Conservation (phyloP, 441 rosid genomes). For the Pelargonium fulgidum region DNA sequence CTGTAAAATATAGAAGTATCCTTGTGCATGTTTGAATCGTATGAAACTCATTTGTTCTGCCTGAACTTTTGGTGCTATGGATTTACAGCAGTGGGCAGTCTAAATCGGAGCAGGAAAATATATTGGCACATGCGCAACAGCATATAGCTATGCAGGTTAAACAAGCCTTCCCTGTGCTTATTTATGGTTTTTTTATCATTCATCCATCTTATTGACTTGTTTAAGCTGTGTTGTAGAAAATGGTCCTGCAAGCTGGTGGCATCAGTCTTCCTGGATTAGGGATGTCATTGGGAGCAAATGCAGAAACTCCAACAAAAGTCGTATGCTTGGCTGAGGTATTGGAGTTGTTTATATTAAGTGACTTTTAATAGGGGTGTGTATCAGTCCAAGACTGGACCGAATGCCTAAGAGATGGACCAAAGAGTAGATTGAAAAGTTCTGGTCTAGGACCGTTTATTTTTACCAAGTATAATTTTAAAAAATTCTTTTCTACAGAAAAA, state of each 20-base stretch:
- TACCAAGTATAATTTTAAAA: too few species aligned
- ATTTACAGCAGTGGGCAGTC: slow-evolving; percentile 25
- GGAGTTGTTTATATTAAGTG: too few species aligned
- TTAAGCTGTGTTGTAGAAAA: slow-evolving; percentile 17
- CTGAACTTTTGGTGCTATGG: slow-evolving; percentile 12
- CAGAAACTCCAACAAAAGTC: slow-evolving; percentile 33
- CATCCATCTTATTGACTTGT: slow-evolving; percentile 12
- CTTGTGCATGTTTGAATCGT: slow-evolving; percentile 1
- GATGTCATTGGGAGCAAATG: slow-evolving; percentile 8
- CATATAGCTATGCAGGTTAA: slow-evolving; percentile 33
- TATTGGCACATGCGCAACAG: slow-evolving; percentile 30
- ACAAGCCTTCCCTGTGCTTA: neutral
- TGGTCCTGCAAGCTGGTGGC: slow-evolving; percentile 27
- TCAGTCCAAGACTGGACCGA: neutral
- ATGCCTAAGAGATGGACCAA: too few species aligned
- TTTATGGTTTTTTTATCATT: neutral
- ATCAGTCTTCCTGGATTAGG: slow-evolving; percentile 22
- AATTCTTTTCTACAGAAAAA: too few species aligned
- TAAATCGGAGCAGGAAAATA: slow-evolving; percentile 30
- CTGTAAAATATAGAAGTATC: neutral
- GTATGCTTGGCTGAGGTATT: slow-evolving; percentile 46
- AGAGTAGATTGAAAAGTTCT: too few species aligned
- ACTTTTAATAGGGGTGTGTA: too few species aligned
- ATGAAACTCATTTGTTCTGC: neutral
- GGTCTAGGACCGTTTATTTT: too few species aligned